Conservation (phyloP, 257 asterid genomes). For the Solanum medicagineum region DNA sequence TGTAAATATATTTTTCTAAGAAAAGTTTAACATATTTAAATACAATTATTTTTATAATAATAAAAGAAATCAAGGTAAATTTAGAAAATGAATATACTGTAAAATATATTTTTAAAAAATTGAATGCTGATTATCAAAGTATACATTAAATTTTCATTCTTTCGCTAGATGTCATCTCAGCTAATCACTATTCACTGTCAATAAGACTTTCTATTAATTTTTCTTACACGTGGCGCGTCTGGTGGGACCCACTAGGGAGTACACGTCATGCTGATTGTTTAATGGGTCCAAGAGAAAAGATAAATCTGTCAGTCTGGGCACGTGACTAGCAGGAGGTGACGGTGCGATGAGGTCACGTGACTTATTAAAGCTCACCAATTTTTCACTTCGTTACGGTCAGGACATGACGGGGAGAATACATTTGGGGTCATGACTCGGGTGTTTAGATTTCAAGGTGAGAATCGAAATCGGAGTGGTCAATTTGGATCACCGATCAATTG, state of each 20-base stretch:
- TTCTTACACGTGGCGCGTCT: not conserved
- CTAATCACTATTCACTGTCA: not conserved
- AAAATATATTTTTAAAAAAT: too few relatives aligned
- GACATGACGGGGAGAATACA: not conserved
- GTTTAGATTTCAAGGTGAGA: too few relatives aligned
- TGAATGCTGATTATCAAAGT: too few relatives aligned
- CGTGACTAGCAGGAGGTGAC: slow-evolving; percentile 28
- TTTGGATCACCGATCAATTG: too few relatives aligned
- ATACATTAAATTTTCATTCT: not conserved
- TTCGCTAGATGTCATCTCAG: not conserved
- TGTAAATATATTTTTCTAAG: too few relatives aligned
- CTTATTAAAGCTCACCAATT: slow-evolving; percentile 2
- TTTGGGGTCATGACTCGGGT: not conserved
- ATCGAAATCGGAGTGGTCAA: too few relatives aligned
- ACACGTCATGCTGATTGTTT: not conserved
- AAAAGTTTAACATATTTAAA: too few relatives aligned
- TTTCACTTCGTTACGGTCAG: not conserved
- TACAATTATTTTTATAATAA: too few relatives aligned
- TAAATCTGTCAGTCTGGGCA: slow-evolving; percentile 1
- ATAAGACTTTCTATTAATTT: not conserved
- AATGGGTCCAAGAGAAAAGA: not conserved
- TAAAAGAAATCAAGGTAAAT: too few relatives aligned
- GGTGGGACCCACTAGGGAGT: not conserved
- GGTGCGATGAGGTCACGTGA: slow-evolving; percentile 32
- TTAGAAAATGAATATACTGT: too few relatives aligned